These are phyloP conservation scores for Lineolata rhizophorae DNA, from an alignment of 495 filamentous ascomycete species.

Conservation along the genomic window DNA sequence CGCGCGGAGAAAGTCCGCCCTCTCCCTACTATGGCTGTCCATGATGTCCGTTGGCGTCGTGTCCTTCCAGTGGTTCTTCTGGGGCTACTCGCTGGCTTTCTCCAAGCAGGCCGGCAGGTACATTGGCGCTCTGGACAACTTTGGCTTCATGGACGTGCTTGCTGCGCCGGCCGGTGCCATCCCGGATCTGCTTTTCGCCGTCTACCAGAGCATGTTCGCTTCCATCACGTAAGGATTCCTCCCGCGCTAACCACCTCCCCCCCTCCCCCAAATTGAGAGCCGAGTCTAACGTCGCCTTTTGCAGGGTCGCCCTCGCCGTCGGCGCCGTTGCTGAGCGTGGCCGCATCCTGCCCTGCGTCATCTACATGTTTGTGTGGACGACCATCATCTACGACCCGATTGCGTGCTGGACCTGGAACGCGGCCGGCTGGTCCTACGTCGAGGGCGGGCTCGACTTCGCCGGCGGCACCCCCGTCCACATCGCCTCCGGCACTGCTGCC, in stretches of 20 bases:
- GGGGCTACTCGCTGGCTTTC: slow-evolving; percentile 90
- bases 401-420: slow-evolving; percentile 98
- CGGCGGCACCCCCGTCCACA: slow-evolving; percentile 91
- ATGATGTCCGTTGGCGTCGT: slow-evolving; percentile 83
- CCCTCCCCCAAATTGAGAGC: too few species aligned
- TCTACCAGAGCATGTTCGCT: slow-evolving; percentile 98
- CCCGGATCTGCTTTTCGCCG: slow-evolving; percentile 75
- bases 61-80: slow-evolving; percentile 98
- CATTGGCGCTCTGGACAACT: slow-evolving; percentile 70
- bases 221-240: slow-evolving; percentile 51
- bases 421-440: slow-evolving; percentile 57
- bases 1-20: slow-evolving; percentile 85
- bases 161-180: slow-evolving; percentile 67
- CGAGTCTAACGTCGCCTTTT: slow-evolving; percentile 1
- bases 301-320: slow-evolving; percentile 71
- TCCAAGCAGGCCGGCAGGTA: slow-evolving; percentile 63
- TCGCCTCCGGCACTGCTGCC: slow-evolving; percentile 73
- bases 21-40: slow-evolving; percentile 91
- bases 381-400: slow-evolving; percentile 90
- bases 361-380: slow-evolving; percentile 95
- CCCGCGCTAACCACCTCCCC: neutral
- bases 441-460: slow-evolving; percentile 90
- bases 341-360: slow-evolving; percentile 76
- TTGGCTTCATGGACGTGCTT: slow-evolving; percentile 67
- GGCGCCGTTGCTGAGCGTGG: slow-evolving; percentile 86